Evolutionary conservation across 805 yeast species (phyloP).

Genomic region (Soucietia sequanensis): DNA sequence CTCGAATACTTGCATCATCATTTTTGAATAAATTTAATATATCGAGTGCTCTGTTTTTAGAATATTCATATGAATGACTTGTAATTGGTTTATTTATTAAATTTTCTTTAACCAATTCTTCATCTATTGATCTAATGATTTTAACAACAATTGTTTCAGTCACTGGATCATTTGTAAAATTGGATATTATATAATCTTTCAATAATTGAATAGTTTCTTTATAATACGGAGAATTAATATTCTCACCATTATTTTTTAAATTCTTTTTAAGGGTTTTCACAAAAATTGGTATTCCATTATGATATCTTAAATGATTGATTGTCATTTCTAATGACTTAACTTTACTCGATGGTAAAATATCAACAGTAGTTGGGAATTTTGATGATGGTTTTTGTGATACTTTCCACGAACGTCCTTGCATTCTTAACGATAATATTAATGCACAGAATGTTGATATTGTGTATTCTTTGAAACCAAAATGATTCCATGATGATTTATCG

Average conservation of each 20-base stretch:
- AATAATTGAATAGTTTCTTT: constrained; percentile 45
- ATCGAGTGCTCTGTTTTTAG: constrained; percentile 47
- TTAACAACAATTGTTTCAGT: constrained; percentile 47
- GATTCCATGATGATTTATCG: neutral
- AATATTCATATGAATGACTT: constrained; percentile 39
- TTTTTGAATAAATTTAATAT: constrained; percentile 28
- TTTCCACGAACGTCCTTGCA: constrained; percentile 48
- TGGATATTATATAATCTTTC: constrained; percentile 56
- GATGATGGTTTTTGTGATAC: constrained; percentile 24
- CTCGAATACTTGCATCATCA: constrained; percentile 5
- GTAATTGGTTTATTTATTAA: constrained; percentile 1
- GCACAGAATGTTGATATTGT: constrained; percentile 32
- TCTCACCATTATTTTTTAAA: constrained; percentile 7
- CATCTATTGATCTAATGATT: constrained; percentile 29
- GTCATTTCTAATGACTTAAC: constrained; percentile 11
- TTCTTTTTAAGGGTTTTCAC: constrained; percentile 15
- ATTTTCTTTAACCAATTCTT: constrained; percentile 2
- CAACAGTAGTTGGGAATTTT: constrained; percentile 33
- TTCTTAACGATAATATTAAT: constrained; percentile 48
- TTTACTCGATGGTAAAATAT: constrained; percentile 27
- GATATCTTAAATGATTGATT: constrained; percentile 18
- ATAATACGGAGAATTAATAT: constrained; percentile 15
- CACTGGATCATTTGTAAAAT: constrained; percentile 42
- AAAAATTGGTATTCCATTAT: constrained; percentile 17
- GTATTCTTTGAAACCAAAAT: constrained; percentile 11